Evolutionary conservation across 2,329 filamentous ascomycete species (phyloP), one percentile per base, ranked within the genome.

Genomic region (Colletotrichum destructivum): DNA sequence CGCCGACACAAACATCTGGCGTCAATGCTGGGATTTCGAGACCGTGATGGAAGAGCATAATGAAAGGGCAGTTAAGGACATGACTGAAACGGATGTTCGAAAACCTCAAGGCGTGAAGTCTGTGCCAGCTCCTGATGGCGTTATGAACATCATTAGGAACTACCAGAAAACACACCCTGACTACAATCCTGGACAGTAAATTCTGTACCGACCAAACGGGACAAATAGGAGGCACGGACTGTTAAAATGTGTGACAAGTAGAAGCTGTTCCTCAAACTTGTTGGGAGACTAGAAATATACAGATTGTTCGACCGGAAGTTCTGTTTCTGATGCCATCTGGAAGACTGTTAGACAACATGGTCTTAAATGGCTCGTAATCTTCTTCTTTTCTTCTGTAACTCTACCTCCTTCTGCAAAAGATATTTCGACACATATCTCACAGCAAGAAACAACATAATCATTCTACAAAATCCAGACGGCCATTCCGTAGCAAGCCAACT

Each of bases 121-220:
- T 9, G 64, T 67, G 11, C 47, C 64, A 5, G 56, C 64, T n/a
- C 56, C 64, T 15, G 64, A 67, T 9, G 56, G 56, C 6, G 64
- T 62, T 4, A 67, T 67, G 56, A 55, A 62, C 18, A 67, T 67
- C 7, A 67, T 67, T 16, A 38, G 21, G 1, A 67, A 67, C 56
- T 67, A 67, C 18, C 64, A 67, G 21, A 67, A 62, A n/a, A 62
- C 64, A 2, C 64, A 67, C 4, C 64, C 64, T 23, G 56, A 67
- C 38, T 67, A 67, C 9, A 62, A 55, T 2, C 64, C 64, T 11
- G 56, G 64, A 15, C 64, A 67, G n/a, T 66, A 44, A 52, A 18
- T 8, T 2, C 16, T 47, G 18, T 8, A 47, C 7, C 5, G 7
- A 46, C 15, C 46, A 8, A 47, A 46, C n/a, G 44, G 11, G 21